Percentiles rank a stretch among this genome's conserved stretches.
phyloP scores from a whole-genome alignment of 2,329 filamentous ascomycete species.

The Lithohypha guttulata region DNA sequence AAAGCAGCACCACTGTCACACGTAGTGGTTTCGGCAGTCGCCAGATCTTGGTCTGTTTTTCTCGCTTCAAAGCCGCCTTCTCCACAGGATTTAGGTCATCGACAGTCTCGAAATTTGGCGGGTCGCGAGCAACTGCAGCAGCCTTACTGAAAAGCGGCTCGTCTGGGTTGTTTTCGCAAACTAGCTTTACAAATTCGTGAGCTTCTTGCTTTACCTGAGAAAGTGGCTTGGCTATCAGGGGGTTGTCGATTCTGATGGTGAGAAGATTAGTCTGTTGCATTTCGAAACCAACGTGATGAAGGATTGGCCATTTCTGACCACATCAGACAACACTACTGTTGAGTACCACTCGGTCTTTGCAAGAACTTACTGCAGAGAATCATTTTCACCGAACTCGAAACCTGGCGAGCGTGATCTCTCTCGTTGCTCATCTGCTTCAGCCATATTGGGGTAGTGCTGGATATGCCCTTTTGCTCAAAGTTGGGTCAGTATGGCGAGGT shows the following conservation, averaged over 20 bases:
- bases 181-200: slow-evolving; percentile 30
- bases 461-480: too few species aligned
- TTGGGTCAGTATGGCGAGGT: too few species aligned
- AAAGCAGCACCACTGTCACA: slow-evolving; percentile 37
- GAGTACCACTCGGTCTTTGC: too few species aligned
- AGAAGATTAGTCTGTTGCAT: not conserved
- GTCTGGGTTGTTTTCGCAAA: slow-evolving; percentile 27
- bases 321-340: too few species aligned
- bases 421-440: too few species aligned
- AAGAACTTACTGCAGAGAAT: not conserved
- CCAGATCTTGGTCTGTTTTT: slow-evolving; percentile 37
- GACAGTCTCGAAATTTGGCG: slow-evolving; percentile 35
- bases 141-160: slow-evolving; percentile 38
- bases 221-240: slow-evolving; percentile 32
- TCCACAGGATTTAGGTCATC: slow-evolving; percentile 35
- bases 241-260: slow-evolving; percentile 35
- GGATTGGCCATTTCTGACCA: too few species aligned
- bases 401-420: not conserved
- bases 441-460: too few species aligned
- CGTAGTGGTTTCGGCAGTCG: slow-evolving; percentile 39
- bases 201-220: slow-evolving; percentile 32
- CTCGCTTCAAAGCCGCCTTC: slow-evolving; percentile 33
- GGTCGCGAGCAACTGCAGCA: slow-evolving; percentile 40
- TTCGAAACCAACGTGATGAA: too few species aligned
- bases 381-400: not conserved